Evolutionary conservation across 1,284 basidiomycete genomes (phyloP).

Genomic region (Leccinum subrobustum): DNA sequence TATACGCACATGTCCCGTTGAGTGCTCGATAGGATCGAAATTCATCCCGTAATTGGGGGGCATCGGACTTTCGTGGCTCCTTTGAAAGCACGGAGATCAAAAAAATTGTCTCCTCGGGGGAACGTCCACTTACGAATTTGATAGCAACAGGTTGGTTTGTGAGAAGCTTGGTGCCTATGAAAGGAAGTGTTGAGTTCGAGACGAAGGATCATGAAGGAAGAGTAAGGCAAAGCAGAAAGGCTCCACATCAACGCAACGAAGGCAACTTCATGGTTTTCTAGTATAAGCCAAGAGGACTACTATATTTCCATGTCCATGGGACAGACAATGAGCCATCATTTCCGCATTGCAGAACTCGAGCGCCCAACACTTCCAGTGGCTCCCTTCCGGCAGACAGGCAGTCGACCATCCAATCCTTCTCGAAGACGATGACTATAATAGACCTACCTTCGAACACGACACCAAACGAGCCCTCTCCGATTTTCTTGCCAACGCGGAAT

Average conservation of each 20-base stretch:
- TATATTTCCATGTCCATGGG: constrained; percentile 7
- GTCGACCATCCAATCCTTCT: constrained; percentile 4
- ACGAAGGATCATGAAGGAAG: constrained; percentile 3
- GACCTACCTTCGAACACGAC: constrained; percentile 75
- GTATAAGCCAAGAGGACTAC: constrained; percentile 4
- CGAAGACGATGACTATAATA: neutral
- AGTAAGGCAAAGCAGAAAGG: constrained; percentile 2
- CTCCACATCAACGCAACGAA: constrained; percentile 8
- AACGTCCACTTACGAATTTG: constrained; percentile 80
- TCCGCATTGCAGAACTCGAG: constrained; percentile 10
- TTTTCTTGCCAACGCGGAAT: constrained; percentile 83
- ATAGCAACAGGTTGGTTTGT: constrained; percentile 93
- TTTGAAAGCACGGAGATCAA: constrained; percentile 34
- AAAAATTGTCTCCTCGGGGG: constrained; percentile 14
- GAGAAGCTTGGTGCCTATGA: constrained; percentile 80
- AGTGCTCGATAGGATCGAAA: constrained; percentile 97
- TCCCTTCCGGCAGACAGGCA: constrained; percentile 1
- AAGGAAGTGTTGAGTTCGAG: constrained; percentile 17
- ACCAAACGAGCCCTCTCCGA: constrained; percentile 84
- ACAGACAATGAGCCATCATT: constrained; percentile 4
- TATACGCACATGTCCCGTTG: constrained; percentile 81
- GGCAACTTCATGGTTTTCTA: constrained; percentile 4
- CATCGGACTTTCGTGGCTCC: constrained; percentile 99
- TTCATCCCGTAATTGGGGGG: constrained; percentile 96
- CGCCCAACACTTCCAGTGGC: constrained; percentile 14